A percentile compares a stretch with the other conserved stretches of the same genome.
phyloP scores from a whole-genome alignment of 1,139 yeast species.

The Scheffersomyces titani region DNA sequence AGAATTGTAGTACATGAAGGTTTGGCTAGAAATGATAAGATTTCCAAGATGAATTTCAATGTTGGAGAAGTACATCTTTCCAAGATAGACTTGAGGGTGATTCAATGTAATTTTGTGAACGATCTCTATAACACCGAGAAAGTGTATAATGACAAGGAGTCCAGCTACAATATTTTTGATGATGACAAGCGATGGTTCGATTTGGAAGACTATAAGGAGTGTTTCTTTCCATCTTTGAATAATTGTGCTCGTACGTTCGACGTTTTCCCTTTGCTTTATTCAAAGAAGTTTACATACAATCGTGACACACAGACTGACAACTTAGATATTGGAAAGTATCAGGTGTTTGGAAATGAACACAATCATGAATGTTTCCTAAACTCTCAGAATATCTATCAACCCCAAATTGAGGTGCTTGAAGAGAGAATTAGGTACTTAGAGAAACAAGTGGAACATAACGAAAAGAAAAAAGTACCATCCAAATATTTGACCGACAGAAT shows the following conservation, averaged over 20 bases:
- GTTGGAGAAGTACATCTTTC: constrained; percentile 43
- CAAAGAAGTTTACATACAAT: constrained; percentile 40
- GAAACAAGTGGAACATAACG: constrained; percentile 17
- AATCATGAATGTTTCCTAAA: constrained; percentile 34
- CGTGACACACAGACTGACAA: constrained; percentile 26
- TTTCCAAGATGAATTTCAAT: constrained; percentile 47
- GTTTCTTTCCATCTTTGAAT: constrained; percentile 29
- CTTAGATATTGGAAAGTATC: constrained; percentile 6
- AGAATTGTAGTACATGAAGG: constrained; percentile 33
- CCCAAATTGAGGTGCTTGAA: constrained; percentile 28
- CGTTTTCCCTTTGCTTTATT: constrained; percentile 36
- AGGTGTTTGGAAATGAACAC: constrained; percentile 28
- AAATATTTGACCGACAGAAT: constrained; percentile 21
- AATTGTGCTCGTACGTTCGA: constrained; percentile 22
- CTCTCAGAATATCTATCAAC: constrained; percentile 26
- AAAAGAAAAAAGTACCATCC: constrained; percentile 8
- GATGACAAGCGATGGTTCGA: constrained; percentile 45
- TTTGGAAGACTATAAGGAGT: constrained; percentile 43
- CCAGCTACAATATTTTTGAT: constrained; percentile 31
- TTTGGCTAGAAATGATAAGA: constrained; percentile 27
- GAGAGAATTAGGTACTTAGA: constrained; percentile 31
- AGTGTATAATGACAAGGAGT: constrained; percentile 11
- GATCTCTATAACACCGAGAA: constrained; percentile 20
- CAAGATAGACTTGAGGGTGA: constrained; percentile 42
- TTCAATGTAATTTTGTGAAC: constrained; percentile 32